These are phyloP conservation scores for Flaveria bidentis DNA, from an alignment of 129 eudicot genomes.

Conservation along the genomic window DNA sequence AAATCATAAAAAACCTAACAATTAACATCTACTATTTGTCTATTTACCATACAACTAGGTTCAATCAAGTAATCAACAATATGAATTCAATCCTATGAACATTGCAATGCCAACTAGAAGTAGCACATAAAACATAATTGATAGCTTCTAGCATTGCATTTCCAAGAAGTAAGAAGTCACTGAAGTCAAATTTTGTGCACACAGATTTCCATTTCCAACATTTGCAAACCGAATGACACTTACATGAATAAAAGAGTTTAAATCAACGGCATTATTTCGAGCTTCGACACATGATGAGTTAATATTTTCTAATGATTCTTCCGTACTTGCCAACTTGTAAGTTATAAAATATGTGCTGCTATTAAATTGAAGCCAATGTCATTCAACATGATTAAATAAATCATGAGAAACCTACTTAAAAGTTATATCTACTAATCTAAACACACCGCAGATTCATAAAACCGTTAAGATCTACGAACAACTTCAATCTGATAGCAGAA, in stretches of 20 bases:
- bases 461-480: conserved; percentile 23
- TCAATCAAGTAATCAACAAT: neutral
- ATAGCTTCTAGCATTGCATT: conserved; percentile 6
- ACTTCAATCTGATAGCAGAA: conserved; percentile 7
- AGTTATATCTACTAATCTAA: conserved; percentile 13
- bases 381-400: conserved; percentile 10
- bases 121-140: neutral
- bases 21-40: neutral
- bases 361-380: conserved; percentile 4
- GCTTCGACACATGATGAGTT: neutral
- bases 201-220: too few species aligned
- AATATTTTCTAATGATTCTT: neutral
- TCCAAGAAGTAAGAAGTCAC: neutral
- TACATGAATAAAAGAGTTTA: neutral
- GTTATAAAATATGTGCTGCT: neutral
- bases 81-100: neutral
- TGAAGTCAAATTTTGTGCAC: neutral
- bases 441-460: conserved; percentile 8
- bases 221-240: conserved; percentile 4
- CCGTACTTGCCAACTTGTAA: conserved; percentile 8
- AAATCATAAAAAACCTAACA: conserved; percentile 7
- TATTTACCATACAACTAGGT: neutral
- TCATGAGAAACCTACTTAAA: conserved; percentile 20
- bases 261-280: neutral
- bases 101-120: conserved; percentile 5